These are phyloP conservation scores for Crithidia mellificae DNA, from an alignment of 208 protist species.

Conservation along the genomic window DNA sequence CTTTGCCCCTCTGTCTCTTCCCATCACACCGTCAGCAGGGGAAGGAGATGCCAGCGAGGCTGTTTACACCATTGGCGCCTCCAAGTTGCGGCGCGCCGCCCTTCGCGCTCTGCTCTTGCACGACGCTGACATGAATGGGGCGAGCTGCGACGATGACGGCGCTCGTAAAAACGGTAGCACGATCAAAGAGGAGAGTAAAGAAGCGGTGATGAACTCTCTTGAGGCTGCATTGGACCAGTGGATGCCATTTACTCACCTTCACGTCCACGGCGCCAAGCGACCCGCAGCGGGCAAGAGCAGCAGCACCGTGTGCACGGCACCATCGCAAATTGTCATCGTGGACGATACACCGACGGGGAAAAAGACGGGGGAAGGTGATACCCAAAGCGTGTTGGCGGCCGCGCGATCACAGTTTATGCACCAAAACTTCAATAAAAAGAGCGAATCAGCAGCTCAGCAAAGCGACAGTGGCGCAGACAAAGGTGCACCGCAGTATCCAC, in stretches of 20 bases:
- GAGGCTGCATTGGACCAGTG: slow-evolving; percentile 4
- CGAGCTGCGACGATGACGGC: neutral
- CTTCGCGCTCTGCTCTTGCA: slow-evolving; percentile 10
- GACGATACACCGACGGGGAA: neutral
- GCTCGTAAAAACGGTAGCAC: neutral
- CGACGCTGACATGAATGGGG: neutral
- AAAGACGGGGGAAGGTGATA: neutral
- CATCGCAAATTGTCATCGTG: neutral
- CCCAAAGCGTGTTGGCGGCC: neutral
- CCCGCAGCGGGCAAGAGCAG: neutral
- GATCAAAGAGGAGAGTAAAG: neutral
- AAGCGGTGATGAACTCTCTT: neutral
- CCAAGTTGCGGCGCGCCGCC: slow-evolving; percentile 7
- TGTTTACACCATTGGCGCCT: neutral
- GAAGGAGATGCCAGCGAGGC: neutral
- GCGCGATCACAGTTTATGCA: neutral
- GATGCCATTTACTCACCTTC: slow-evolving; percentile 12
- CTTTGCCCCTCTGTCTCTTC: neutral
- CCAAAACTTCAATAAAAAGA: neutral
- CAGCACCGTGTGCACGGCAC: neutral
- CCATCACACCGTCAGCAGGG: neutral
- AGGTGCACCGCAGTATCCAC: neutral
- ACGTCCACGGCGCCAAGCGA: slow-evolving; percentile 7
- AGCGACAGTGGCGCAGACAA: neutral
- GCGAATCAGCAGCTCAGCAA: neutral